Evolutionary conservation across 1,139 yeast species (phyloP).

Genomic region (Geotrichum aggregatum): DNA sequence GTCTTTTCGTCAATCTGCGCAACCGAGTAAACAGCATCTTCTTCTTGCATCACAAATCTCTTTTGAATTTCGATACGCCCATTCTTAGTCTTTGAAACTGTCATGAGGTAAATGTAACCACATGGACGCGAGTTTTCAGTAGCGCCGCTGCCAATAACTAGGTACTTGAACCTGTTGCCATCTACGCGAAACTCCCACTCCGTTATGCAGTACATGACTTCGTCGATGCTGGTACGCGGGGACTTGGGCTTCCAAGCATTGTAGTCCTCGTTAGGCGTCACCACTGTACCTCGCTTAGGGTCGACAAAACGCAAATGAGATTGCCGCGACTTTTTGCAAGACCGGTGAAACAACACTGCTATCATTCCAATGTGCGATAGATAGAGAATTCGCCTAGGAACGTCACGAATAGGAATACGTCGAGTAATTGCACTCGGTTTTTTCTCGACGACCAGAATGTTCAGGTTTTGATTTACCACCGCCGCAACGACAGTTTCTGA

Average conservation of each 20-base stretch:
- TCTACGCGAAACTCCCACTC: slow-evolving; percentile 16
- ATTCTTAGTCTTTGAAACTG: slow-evolving; percentile 9
- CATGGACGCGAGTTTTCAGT: not conserved
- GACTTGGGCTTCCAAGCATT: slow-evolving; percentile 16
- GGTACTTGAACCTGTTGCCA: slow-evolving; percentile 16
- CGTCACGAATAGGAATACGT: slow-evolving; percentile 10
- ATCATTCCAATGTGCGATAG: slow-evolving; percentile 13
- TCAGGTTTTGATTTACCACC: slow-evolving; percentile 8
- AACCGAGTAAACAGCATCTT: slow-evolving; percentile 9
- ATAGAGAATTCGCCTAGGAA: slow-evolving; percentile 11
- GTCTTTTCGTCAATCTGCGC: slow-evolving; percentile 17
- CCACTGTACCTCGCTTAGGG: slow-evolving; percentile 3
- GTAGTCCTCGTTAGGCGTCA: slow-evolving; percentile 14
- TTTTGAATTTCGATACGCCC: slow-evolving; percentile 14
- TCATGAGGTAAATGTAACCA: slow-evolving; percentile 15
- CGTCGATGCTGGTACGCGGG: not conserved
- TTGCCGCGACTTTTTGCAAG: slow-evolving; percentile 7
- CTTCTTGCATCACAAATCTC: slow-evolving; percentile 11
- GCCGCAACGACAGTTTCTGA: slow-evolving; percentile 9
- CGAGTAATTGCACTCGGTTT: not conserved
- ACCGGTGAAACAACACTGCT: slow-evolving; percentile 11
- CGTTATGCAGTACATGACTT: slow-evolving; percentile 7
- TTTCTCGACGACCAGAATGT: slow-evolving; percentile 5
- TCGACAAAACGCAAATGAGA: slow-evolving; percentile 14
- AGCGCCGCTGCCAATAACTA: slow-evolving; percentile 16